phyloP scores from a whole-genome alignment of 768 basidiomycete genomes.

The Leccinum ochraceum region DNA sequence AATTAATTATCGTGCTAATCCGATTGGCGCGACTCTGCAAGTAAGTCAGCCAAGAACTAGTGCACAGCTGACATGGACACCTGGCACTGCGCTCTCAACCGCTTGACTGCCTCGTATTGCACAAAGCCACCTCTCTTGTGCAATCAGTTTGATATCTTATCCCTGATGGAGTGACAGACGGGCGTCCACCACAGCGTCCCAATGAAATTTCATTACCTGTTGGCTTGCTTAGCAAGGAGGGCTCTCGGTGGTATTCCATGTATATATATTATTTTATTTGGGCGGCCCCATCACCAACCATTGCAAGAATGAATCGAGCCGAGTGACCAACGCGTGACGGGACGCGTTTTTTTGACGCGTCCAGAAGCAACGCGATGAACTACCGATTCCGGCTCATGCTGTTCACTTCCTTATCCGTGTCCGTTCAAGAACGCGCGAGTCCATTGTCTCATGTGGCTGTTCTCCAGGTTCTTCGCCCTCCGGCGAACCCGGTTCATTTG shows the following conservation, averaged over 20 bases:
- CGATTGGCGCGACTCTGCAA: not conserved
- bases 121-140: not conserved
- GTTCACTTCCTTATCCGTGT: constrained; percentile 22
- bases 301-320: constrained; percentile 18
- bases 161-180: constrained; percentile 5
- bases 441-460: constrained; percentile 28
- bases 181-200: not conserved
- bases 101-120: not conserved
- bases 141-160: constrained; percentile 14
- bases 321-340: constrained; percentile 26
- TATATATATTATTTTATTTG: constrained; percentile 8
- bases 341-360: constrained; percentile 29
- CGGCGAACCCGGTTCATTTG: constrained; percentile 28
- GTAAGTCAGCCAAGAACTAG: not conserved
- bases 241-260: constrained; percentile 22
- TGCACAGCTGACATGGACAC: not conserved
- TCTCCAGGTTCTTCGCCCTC: constrained; percentile 18
- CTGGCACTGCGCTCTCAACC: constrained; percentile 4
- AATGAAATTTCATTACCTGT: constrained; percentile 18
- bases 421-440: constrained; percentile 16
- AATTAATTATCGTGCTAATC: not conserved
- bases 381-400: constrained; percentile 15
- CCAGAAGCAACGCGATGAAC: constrained; percentile 11
- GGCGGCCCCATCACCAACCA: too few species aligned
- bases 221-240: not conserved